phyloP scores from a whole-genome alignment of 164 flowering plant species.

The Chimonanthus praecox region DNA sequence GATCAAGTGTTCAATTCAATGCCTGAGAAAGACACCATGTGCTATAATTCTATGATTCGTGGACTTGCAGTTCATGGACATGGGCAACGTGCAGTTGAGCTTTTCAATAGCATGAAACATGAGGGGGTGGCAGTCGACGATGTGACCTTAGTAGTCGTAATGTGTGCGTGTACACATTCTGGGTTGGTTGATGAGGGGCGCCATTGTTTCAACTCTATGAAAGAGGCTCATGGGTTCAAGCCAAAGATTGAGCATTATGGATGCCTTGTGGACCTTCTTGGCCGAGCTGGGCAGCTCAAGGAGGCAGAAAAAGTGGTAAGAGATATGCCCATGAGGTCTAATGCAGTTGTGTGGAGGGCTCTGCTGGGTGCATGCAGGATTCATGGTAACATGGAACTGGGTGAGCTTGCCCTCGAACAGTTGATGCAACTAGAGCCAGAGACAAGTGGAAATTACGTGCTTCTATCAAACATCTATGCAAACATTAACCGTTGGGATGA shows the following conservation, averaged over 20 bases:
- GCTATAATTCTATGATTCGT: slow-evolving; percentile 63
- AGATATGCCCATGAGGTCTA: slow-evolving; percentile 54
- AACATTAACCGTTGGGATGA: slow-evolving; percentile 32
- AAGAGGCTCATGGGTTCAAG: slow-evolving; percentile 31
- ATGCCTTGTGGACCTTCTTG: slow-evolving; percentile 60
- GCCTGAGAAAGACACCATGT: slow-evolving; percentile 37
- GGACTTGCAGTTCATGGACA: slow-evolving; percentile 50
- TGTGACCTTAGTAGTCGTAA: slow-evolving; percentile 42
- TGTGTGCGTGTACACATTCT: slow-evolving; percentile 51
- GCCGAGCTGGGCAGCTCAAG: slow-evolving; percentile 45
- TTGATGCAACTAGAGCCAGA: slow-evolving; percentile 50
- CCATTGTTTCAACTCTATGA: slow-evolving; percentile 36
- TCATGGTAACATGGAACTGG: slow-evolving; percentile 43
- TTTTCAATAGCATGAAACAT: slow-evolving; percentile 36
- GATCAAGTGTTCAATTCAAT: slow-evolving; percentile 41
- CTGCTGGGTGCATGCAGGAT: slow-evolving; percentile 51
- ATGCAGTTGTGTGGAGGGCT: slow-evolving; percentile 60
- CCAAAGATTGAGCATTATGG: slow-evolving; percentile 61
- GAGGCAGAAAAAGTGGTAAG: slow-evolving; percentile 37
- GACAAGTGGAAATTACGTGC: slow-evolving; percentile 58
- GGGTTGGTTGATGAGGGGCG: slow-evolving; percentile 54
- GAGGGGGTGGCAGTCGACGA: slow-evolving; percentile 42
- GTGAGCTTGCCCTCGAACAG: slow-evolving; percentile 37
- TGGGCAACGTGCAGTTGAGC: slow-evolving; percentile 37
- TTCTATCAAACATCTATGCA: slow-evolving; percentile 55